Evolutionary conservation across 2,329 filamentous ascomycete genomes (phyloP).

Genomic region (Calonectria pteridis): DNA sequence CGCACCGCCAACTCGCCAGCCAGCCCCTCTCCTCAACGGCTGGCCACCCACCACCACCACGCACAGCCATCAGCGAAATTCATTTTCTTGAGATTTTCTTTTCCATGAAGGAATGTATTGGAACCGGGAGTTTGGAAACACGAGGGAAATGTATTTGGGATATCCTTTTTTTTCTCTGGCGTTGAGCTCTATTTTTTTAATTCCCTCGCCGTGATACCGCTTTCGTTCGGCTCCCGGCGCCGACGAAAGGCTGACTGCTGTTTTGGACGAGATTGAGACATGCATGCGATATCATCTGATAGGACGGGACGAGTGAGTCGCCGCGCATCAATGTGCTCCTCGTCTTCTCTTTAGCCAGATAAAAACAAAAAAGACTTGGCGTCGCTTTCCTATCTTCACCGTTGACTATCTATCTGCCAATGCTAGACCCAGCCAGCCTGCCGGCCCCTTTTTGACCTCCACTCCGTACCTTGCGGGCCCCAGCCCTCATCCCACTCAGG

Average conservation of each 20-base stretch:
- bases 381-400: background rate
- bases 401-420: background rate
- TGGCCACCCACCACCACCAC: background rate
- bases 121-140: background rate
- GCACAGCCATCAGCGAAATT: background rate
- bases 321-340: background rate
- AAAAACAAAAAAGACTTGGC: background rate
- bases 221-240: background rate
- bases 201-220: background rate
- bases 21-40: background rate
- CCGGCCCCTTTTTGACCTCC: background rate
- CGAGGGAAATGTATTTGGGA: background rate
- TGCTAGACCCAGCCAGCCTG: background rate
- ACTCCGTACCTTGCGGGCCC: constrained; percentile 17
- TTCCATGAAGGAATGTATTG: background rate
- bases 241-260: constrained; percentile 2
- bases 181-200: background rate
- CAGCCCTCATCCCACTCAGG: background rate
- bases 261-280: background rate
- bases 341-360: background rate
- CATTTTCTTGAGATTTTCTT: background rate
- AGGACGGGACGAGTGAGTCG: background rate
- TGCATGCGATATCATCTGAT: background rate
- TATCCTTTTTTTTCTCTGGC: background rate
- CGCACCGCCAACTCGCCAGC: too few relatives aligned